Evolutionary conservation across 257 asterid genomes (phyloP).

Genomic region (Capsicum baccatum): DNA sequence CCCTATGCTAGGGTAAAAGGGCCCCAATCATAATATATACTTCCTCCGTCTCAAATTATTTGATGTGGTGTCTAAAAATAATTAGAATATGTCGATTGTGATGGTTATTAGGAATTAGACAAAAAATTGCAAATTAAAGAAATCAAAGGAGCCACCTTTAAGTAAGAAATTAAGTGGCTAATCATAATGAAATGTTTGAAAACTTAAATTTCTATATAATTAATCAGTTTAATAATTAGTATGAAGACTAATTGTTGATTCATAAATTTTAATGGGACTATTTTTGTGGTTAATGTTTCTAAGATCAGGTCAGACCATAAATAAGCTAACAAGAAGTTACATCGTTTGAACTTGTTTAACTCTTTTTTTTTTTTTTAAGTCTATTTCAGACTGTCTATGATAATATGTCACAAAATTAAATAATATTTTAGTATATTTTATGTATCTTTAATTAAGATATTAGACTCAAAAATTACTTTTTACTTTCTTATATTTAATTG

Average conservation of each 20-base stretch:
- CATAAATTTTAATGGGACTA: not conserved
- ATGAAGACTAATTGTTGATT: not conserved
- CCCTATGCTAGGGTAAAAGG: conserved; percentile 23
- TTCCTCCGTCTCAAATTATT: not conserved
- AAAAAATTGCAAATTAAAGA: not conserved
- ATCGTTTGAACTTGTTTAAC: not conserved
- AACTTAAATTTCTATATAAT: not conserved
- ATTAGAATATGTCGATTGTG: not conserved
- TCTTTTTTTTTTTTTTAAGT: too few species aligned
- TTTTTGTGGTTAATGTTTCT: not conserved
- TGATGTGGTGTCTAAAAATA: not conserved
- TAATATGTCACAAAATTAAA: too few species aligned
- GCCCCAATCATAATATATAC: not conserved
- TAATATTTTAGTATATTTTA: too few species aligned
- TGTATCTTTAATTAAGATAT: too few species aligned
- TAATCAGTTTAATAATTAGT: not conserved
- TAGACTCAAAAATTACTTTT: too few species aligned
- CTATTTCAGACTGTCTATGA: too few species aligned
- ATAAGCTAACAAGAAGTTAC: not conserved
- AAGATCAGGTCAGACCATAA: not conserved
- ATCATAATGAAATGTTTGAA: not conserved
- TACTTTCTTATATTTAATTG: too few species aligned
- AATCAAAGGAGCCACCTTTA: not conserved
- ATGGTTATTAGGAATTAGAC: not conserved
- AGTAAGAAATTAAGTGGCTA: not conserved